phyloP scores from a whole-genome alignment of 495 filamentous ascomycete genomes.

The Penicillium soppii region DNA sequence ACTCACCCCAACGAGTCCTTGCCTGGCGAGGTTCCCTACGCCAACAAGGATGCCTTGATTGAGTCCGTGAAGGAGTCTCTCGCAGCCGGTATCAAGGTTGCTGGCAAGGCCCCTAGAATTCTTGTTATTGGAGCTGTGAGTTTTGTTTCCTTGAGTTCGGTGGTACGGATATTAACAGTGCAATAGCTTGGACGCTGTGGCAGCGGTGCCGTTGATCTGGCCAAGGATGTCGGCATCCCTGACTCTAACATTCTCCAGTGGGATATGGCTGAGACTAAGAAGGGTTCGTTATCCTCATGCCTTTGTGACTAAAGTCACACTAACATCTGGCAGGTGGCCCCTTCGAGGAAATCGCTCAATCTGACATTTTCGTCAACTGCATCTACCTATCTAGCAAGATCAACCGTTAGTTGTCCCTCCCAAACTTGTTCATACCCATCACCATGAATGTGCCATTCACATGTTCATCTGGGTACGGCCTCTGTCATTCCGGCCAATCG shows the following conservation, averaged over 20 bases:
- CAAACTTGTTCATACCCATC: neutral
- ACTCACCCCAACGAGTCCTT: slow-evolving; percentile 64
- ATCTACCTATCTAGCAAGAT: slow-evolving; percentile 77
- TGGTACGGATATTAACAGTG: slow-evolving; percentile 4
- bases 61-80: slow-evolving; percentile 69
- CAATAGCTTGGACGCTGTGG: slow-evolving; percentile 76
- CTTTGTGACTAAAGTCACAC: neutral
- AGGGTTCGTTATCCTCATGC: slow-evolving; percentile 19
- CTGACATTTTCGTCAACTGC: slow-evolving; percentile 83
- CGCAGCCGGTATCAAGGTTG: slow-evolving; percentile 54
- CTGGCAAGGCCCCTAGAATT: slow-evolving; percentile 50
- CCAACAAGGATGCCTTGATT: slow-evolving; percentile 72
- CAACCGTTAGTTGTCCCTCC: slow-evolving; percentile 32
- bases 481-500: neutral
- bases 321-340: slow-evolving; percentile 57
- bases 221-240: slow-evolving; percentile 71
- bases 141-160: neutral
- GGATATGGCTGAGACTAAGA: slow-evolving; percentile 85
- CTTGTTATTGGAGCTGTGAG: slow-evolving; percentile 61
- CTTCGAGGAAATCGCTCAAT: slow-evolving; percentile 75
- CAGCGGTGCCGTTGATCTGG: slow-evolving; percentile 77
- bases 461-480: neutral
- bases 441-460: too few relatives aligned
- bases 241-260: slow-evolving; percentile 78
- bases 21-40: slow-evolving; percentile 69